Percentiles rank a stretch among this genome's conserved stretches.
These are phyloP conservation scores for Pleomassaria siparia DNA, from an alignment of 2,329 filamentous ascomycete species.

Conservation along the genomic window DNA sequence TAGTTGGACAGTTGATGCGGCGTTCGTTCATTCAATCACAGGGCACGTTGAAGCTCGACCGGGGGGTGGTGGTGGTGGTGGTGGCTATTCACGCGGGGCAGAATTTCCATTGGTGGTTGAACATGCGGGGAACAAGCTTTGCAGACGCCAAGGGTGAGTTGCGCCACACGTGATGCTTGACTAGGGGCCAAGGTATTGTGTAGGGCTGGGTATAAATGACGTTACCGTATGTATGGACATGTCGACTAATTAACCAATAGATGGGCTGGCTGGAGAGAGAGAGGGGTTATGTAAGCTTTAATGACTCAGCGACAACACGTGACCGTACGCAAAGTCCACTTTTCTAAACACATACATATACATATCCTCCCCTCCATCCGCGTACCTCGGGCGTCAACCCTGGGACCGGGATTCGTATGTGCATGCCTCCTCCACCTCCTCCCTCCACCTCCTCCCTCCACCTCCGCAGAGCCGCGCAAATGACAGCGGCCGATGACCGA, in stretches of 20 bases:
- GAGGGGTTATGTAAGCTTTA: neutral
- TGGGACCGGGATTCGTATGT: constrained; percentile 9
- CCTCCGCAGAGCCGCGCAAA: constrained; percentile 39
- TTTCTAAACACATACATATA: neutral
- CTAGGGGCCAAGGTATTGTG: too few species aligned
- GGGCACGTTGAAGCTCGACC: constrained; percentile 7
- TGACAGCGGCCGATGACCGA: constrained; percentile 44
- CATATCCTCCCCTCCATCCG: neutral
- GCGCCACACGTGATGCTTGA: constrained; percentile 2
- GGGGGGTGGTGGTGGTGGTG: constrained; percentile 13
- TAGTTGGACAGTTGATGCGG: constrained; percentile 14
- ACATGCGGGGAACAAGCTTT: constrained; percentile 10
- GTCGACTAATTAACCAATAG: too few species aligned
- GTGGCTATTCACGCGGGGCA: constrained; percentile 12
- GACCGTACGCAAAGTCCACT: neutral
- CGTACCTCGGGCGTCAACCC: constrained; percentile 5
- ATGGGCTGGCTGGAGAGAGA: neutral
- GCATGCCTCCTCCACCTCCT: too few species aligned
- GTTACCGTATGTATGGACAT: too few species aligned
- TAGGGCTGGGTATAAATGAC: too few species aligned
- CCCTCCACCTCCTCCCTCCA: too few species aligned
- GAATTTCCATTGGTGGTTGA: constrained; percentile 9
- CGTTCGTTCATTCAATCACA: constrained; percentile 18
- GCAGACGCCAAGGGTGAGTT: constrained; percentile 3
- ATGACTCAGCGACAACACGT: neutral